These are phyloP conservation scores for Alternaria viburni DNA, from an alignment of 2,329 filamentous ascomycete genomes.

Conservation along the genomic window DNA sequence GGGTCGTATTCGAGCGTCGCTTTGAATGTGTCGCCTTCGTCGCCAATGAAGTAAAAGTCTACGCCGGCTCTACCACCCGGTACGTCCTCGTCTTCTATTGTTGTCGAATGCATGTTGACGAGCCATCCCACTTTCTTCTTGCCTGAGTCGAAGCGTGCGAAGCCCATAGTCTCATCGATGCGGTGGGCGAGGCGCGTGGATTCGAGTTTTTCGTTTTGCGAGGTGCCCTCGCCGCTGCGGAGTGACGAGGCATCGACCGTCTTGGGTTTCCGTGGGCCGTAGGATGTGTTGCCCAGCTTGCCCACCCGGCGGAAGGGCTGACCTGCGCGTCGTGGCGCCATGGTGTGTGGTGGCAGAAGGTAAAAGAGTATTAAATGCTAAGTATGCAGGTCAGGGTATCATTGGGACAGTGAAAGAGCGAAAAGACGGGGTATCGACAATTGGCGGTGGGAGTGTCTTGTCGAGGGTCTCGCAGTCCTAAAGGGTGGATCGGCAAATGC, in stretches of 20 bases:
- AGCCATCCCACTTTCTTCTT: constrained; percentile 89
- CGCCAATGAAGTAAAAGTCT: constrained; percentile 89
- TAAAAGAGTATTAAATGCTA: constrained; percentile 31
- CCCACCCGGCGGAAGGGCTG: constrained; percentile 53
- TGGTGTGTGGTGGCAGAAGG: constrained; percentile 35
- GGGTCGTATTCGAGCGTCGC: constrained; percentile 95
- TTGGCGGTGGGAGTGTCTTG: constrained; percentile 14
- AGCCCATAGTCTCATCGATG: constrained; percentile 96
- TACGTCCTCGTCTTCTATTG: constrained; percentile 81
- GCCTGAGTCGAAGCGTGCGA: constrained; percentile 87
- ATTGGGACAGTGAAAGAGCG: constrained; percentile 30
- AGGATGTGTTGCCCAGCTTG: constrained; percentile 50
- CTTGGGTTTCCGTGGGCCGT: constrained; percentile 66
- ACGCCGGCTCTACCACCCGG: constrained; percentile 86
- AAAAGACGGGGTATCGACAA: constrained; percentile 25
- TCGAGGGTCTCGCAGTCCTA: constrained; percentile 11
- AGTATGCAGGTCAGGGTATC: constrained; percentile 38
- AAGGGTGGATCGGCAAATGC: constrained; percentile 19
- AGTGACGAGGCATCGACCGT: constrained; percentile 80
- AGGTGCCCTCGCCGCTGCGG: constrained; percentile 81
- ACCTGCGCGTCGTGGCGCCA: constrained; percentile 53
- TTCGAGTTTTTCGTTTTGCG: constrained; percentile 91
- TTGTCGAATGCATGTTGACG: constrained; percentile 91
- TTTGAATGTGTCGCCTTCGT: constrained; percentile 87
- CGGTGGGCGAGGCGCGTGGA: constrained; percentile 79